Percentiles rank a stretch among this genome's conserved stretches.
phyloP scores from a whole-genome alignment of 2,329 filamentous ascomycete genomes.

The Aspergillus eucalypticola region DNA sequence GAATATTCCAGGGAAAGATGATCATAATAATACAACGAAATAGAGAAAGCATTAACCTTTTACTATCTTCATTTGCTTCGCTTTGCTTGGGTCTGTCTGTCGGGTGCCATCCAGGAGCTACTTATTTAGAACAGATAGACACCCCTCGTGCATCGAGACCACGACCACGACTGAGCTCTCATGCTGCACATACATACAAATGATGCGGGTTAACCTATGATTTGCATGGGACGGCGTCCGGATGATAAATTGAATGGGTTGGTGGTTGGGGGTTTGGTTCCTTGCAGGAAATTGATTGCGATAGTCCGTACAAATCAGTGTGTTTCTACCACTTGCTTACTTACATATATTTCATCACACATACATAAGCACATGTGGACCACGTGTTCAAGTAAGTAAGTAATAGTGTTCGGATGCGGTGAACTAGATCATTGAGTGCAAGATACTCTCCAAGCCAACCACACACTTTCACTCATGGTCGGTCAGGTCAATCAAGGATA shows the following conservation, averaged over 20 bases:
- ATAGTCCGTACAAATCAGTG: not conserved
- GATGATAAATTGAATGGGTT: not conserved
- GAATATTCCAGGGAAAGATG: not conserved
- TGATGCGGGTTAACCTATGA: no score
- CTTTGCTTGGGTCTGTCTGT: slow-evolving; percentile 3
- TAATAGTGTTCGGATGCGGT: not conserved
- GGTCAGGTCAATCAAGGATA: not conserved
- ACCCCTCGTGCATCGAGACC: not conserved
- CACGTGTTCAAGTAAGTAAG: not conserved
- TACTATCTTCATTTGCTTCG: not conserved
- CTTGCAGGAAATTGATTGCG: not conserved
- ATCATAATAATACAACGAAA: slow-evolving; percentile 1
- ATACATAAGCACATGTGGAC: not conserved
- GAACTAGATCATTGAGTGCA: not conserved
- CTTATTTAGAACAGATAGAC: no score
- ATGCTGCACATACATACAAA: not conserved
- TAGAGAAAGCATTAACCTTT: not conserved
- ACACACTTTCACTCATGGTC: not conserved
- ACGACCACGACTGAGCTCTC: not conserved
- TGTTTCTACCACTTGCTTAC: no score
- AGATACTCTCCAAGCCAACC: not conserved
- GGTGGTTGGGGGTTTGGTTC: not conserved
- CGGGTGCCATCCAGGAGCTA: no score
- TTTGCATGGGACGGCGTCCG: slow-evolving; percentile 2
- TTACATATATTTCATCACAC: not conserved